Evolutionary conservation across 139 green algal species (phyloP).

Genomic region (Chlamydomonas schloesseri): DNA sequence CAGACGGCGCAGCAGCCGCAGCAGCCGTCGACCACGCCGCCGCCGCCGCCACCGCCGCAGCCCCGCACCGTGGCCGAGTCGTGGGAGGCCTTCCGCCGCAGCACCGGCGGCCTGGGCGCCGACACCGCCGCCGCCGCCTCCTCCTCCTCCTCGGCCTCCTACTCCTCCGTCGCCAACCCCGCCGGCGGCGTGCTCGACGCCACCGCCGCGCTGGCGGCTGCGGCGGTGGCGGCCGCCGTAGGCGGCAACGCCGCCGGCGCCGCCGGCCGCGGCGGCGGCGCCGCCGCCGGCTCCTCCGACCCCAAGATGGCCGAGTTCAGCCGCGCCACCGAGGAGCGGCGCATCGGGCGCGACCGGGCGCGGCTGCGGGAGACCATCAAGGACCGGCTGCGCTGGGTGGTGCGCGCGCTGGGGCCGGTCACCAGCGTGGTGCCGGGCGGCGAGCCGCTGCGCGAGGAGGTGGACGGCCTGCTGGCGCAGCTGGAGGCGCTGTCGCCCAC

Average conservation of each 20-base stretch:
- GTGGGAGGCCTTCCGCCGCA: conserved; percentile 27
- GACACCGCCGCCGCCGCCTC: not conserved
- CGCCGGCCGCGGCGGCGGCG: not conserved
- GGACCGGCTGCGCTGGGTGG: conserved; percentile 46
- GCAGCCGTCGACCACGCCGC: not conserved
- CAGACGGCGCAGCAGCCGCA: not conserved
- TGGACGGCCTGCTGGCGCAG: conserved; percentile 50
- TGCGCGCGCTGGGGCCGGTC: conserved; percentile 42
- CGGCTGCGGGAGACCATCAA: conserved; percentile 40
- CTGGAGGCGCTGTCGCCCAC: conserved; percentile 44
- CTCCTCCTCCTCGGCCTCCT: not conserved
- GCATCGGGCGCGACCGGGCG: not conserved
- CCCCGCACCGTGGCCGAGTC: conserved; percentile 4
- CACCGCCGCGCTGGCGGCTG: conserved; percentile 27
- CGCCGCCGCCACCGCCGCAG: not conserved
- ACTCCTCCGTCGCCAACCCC: not conserved
- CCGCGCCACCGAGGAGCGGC: not conserved
- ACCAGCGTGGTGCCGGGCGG: conserved; percentile 50
- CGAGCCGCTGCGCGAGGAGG: conserved; percentile 48
- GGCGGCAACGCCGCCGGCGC: not conserved
- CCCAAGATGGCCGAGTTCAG: conserved; percentile 4
- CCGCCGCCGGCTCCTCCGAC: not conserved
- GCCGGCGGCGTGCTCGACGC: conserved; percentile 9
- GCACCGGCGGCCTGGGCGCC: not conserved
- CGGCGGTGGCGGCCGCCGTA: conserved; percentile 13